Evolutionary conservation across 768 basidiomycete species (phyloP).

Genomic region (Suillus decipiens): DNA sequence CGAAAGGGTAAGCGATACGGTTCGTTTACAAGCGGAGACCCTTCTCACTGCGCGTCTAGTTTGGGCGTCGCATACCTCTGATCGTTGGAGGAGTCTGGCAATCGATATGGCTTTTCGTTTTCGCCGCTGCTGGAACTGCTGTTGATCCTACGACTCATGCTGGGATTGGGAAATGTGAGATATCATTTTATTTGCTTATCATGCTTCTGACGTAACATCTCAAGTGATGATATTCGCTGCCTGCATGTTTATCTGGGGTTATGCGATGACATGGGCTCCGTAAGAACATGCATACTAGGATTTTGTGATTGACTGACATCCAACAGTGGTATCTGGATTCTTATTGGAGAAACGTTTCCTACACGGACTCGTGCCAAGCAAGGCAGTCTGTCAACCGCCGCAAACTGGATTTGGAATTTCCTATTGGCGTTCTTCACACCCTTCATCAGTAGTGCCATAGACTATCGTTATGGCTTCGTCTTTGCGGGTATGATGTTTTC

Average conservation of each 20-base stretch:
- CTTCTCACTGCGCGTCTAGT: constrained; percentile 35
- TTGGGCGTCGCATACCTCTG: constrained; percentile 63
- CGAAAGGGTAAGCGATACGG: constrained; percentile 48
- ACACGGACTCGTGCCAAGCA: constrained; percentile 73
- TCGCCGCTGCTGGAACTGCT: constrained; percentile 70
- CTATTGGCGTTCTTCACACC: constrained; percentile 79
- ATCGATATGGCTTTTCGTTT: constrained; percentile 68
- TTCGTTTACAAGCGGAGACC: background rate
- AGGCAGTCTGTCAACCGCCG: constrained; percentile 62
- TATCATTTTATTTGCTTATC: background rate
- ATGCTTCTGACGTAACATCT: constrained; percentile 8
- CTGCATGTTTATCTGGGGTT: constrained; percentile 72
- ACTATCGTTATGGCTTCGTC: constrained; percentile 67
- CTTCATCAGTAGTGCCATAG: constrained; percentile 59
- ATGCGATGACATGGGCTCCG: constrained; percentile 72
- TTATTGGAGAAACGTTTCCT: constrained; percentile 77
- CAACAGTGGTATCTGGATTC: constrained; percentile 68
- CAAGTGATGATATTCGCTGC: constrained; percentile 66
- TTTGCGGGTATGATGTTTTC: constrained; percentile 52
- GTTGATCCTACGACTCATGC: constrained; percentile 50
- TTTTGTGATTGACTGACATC: background rate
- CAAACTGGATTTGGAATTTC: constrained; percentile 75
- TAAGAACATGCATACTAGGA: constrained; percentile 21
- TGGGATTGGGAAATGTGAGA: constrained; percentile 53
- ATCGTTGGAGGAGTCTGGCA: constrained; percentile 76